Base-by-base conservation (phyloP, 2,329 filamentous ascomycete genomes). In the Periglandula ipomoeae region DNA sequence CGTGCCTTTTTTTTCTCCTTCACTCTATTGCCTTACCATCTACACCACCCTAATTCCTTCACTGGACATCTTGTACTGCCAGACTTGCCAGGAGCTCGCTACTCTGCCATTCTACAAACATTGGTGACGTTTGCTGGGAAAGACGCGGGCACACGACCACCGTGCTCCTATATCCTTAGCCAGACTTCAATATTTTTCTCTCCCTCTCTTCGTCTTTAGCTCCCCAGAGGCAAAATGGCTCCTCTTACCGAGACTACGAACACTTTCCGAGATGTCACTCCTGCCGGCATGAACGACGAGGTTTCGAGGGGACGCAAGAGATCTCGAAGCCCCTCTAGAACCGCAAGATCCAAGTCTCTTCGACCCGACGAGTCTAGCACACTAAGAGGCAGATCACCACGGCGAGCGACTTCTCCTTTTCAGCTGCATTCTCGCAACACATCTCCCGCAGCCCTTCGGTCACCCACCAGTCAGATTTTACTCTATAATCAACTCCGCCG, bases 281-380 rank as follows among this genome's bases (percentile, higher is more conserved):
- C 9, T 52, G 58, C 40, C 39, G 48, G 17, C 32, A 15, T 53
- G 2, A n/a, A 45, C 39, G 47, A 58, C 42, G 64, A 67, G 42
- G 47, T 44, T 17, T 59, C 58, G 26, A 62, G 68, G 50, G 68
- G 68, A 26, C 68, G 68, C 51, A 70, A 64, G 55, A 62, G 68
- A 52, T 64, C 67, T 50, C 64, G 68, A 50, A 69, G 65, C 57
- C 59, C 61, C 32, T 65, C 61, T 39, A 61, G 65, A 34, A 52
- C 60, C 47, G 59, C 56, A 48, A 55, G 34, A 17, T n/a, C 63
- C 46, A 60, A 61, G 45, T 55, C 61, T 40, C 56, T 64, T 40
- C 64, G 64, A 30, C 53, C 65, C 5, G 67, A 70, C 27, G 68
- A 70, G 46, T 69, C 68, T 17, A 70, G 68, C 64, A 71, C 65